Conservation (phyloP, 129 eudicot species). For the Chrysanthemum makinoi region DNA sequence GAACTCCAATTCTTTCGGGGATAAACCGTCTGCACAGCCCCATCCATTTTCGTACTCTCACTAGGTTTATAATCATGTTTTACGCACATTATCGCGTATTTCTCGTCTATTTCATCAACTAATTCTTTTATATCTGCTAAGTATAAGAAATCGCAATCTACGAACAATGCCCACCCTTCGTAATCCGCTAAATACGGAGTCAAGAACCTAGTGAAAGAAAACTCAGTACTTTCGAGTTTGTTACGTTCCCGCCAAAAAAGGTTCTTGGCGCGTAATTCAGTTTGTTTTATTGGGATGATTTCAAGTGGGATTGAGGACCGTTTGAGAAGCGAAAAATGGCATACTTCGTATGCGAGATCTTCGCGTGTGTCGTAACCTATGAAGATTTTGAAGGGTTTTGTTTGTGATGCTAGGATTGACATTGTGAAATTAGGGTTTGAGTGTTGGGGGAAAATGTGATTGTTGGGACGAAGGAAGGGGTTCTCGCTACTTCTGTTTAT, state of each 20-base stretch:
- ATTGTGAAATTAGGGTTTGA: background rate
- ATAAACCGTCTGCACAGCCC: constrained; percentile 83
- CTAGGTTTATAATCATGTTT: constrained; percentile 89
- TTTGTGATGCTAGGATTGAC: background rate
- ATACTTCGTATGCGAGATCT: constrained; percentile 70
- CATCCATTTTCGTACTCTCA: constrained; percentile 88
- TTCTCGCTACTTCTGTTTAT: too few species aligned
- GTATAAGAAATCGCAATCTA: constrained; percentile 87
- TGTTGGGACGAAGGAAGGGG: too few species aligned
- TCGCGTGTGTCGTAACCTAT: constrained; percentile 82
- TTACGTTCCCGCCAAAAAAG: constrained; percentile 77
- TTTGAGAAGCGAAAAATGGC: constrained; percentile 60
- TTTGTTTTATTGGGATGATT: constrained; percentile 69
- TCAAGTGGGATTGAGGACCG: constrained; percentile 73
- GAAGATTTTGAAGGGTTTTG: constrained; percentile 57
- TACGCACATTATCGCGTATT: constrained; percentile 84
- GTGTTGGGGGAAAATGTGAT: too few species aligned
- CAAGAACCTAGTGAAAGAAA: constrained; percentile 69
- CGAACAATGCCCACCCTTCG: constrained; percentile 89
- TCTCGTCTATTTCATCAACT: constrained; percentile 59
- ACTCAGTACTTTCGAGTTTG: constrained; percentile 83
- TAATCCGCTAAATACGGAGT: constrained; percentile 65
- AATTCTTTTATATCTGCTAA: constrained; percentile 63
- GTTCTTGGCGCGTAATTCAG: constrained; percentile 57
- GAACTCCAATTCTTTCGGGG: constrained; percentile 97